Conservation (phyloP, 2,329 filamentous ascomycete genomes). For the Ceratocystis eucalypticola region DNA sequence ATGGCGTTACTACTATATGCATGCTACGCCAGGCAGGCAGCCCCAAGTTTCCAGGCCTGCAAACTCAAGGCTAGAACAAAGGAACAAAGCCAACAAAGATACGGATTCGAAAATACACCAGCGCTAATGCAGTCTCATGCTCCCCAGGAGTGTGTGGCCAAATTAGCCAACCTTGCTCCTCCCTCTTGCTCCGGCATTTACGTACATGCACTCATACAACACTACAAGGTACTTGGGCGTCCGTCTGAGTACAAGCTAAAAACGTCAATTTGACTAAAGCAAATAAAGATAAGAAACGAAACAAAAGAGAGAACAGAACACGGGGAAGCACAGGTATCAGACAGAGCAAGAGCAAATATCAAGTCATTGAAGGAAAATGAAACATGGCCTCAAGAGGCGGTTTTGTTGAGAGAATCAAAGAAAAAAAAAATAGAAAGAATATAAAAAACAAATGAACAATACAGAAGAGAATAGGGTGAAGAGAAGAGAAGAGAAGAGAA, state of each 20-base stretch:
- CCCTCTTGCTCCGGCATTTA: background rate
- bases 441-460: constrained; percentile 7
- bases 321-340: background rate
- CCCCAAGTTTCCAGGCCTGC: background rate
- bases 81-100: background rate
- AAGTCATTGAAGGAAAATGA: constrained; percentile 8
- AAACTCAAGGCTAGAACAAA: background rate
- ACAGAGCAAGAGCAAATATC: background rate
- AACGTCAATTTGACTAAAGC: background rate
- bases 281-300: background rate
- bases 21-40: background rate
- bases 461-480: constrained; percentile 11
- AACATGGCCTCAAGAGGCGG: background rate
- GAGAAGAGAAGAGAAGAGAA: constrained; percentile 14
- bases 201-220: background rate
- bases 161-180: background rate
- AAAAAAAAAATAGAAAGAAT: constrained; percentile 12
- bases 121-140: background rate
- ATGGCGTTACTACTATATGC: background rate
- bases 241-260: background rate
- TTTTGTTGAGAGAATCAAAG: constrained; percentile 7
- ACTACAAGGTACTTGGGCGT: background rate
- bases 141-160: background rate
- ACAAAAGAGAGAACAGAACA: background rate
- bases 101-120: background rate